These are phyloP conservation scores for Acanthamoeba healyi DNA, from an alignment of 208 protist genomes.

Conservation along the genomic window DNA sequence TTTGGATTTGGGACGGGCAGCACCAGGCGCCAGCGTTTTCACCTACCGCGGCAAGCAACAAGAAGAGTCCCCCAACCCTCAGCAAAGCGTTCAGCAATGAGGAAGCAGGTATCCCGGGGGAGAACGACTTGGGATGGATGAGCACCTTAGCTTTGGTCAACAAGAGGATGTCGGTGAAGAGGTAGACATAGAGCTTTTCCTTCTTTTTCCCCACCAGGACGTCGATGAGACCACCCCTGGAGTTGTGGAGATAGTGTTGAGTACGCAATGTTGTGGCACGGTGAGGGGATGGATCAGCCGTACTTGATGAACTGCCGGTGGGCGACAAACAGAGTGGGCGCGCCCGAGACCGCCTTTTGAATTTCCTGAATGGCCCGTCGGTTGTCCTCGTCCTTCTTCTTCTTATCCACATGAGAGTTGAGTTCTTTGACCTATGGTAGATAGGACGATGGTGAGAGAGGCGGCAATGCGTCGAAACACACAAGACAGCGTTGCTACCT, in stretches of 20 bases:
- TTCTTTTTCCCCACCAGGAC: background rate
- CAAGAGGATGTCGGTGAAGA: slow-evolving; percentile 7
- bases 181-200: slow-evolving; percentile 1
- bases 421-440: background rate
- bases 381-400: slow-evolving; percentile 59
- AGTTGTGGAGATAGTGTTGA: background rate
- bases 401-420: slow-evolving; percentile 22
- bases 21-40: background rate
- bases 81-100: background rate
- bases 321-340: background rate
- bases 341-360: background rate
- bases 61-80: background rate
- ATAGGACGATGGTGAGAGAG: background rate
- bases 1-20: background rate
- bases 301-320: slow-evolving; percentile 17
- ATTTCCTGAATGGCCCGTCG: slow-evolving; percentile 1
- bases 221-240: background rate
- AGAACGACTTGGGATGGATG: background rate
- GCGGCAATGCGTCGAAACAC: no score
- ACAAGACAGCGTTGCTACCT: no score
- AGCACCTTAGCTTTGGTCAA: background rate
- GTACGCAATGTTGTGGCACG: background rate
- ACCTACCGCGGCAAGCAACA: background rate
- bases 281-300: background rate
- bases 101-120: no score